phyloP scores from a whole-genome alignment of 1,139 yeast genomes.

The Debaryomyces singareniensis region DNA sequence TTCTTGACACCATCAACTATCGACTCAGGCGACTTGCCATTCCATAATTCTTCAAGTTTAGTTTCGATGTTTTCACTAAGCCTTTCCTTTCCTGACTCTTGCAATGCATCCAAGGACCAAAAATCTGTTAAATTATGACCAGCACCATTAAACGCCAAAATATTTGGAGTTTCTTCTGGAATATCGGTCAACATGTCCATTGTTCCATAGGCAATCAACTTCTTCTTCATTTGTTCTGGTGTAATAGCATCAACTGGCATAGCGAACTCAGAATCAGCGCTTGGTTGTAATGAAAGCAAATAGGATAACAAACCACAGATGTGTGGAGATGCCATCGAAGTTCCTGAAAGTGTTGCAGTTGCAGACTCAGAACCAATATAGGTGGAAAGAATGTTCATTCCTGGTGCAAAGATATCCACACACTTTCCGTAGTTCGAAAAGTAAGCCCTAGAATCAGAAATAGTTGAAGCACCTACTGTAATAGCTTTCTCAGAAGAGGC shows the following conservation, averaged over 20 bases:
- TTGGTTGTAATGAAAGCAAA: slow-evolving; percentile 89
- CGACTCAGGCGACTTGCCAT: no score
- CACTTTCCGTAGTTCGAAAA: slow-evolving; percentile 80
- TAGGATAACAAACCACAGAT: slow-evolving; percentile 86
- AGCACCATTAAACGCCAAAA: slow-evolving; percentile 89
- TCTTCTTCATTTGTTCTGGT: slow-evolving; percentile 85
- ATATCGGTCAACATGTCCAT: slow-evolving; percentile 60
- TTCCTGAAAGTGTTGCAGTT: slow-evolving; percentile 90
- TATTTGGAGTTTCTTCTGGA: slow-evolving; percentile 81
- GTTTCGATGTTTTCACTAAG: background rate
- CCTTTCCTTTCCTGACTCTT: slow-evolving; percentile 3
- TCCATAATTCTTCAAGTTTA: background rate
- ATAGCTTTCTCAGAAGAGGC: slow-evolving; percentile 71
- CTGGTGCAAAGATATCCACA: slow-evolving; percentile 84
- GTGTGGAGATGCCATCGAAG: slow-evolving; percentile 99
- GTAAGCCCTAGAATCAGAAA: slow-evolving; percentile 69
- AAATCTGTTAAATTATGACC: slow-evolving; percentile 72
- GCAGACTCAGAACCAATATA: slow-evolving; percentile 89
- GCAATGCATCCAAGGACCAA: slow-evolving; percentile 40
- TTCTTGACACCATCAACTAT: no score
- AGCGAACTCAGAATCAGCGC: slow-evolving; percentile 65
- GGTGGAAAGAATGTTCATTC: slow-evolving; percentile 72
- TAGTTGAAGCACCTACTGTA: slow-evolving; percentile 79
- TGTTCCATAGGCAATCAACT: slow-evolving; percentile 76
- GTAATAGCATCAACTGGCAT: slow-evolving; percentile 57